Evolutionary conservation across 768 basidiomycete species (phyloP).

Genomic region (Nevesoporus exiguus): DNA sequence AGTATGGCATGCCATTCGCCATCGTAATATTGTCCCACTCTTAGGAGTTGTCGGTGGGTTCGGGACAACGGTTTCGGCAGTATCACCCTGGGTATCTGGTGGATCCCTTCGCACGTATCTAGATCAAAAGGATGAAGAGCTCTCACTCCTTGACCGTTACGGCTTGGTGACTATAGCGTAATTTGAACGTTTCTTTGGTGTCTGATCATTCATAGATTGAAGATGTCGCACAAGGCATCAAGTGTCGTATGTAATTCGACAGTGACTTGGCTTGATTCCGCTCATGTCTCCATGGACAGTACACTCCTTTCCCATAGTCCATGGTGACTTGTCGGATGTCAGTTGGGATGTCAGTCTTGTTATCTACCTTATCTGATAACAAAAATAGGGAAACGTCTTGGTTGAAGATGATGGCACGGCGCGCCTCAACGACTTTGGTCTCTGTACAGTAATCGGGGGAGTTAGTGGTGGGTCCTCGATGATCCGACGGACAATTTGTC

Average conservation of each 20-base stretch:
- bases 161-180: neutral
- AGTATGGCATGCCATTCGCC: constrained; percentile 1
- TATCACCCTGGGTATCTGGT: neutral
- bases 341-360: neutral
- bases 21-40: constrained; percentile 2
- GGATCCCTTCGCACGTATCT: neutral
- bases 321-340: neutral
- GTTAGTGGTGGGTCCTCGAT: constrained; percentile 2
- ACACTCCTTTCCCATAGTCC: constrained; percentile 1
- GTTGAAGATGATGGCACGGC: neutral
- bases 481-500: neutral
- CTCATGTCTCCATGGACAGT: neutral
- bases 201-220: neutral
- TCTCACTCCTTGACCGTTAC: neutral
- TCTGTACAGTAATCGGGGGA: neutral
- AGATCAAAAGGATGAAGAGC: neutral
- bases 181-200: too few relatives aligned
- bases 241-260: neutral
- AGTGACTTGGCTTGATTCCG: neutral
- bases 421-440: constrained; percentile 1
- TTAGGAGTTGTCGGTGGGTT: neutral
- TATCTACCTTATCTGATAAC: neutral
- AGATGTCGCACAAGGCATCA: neutral
- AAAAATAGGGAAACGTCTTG: neutral
- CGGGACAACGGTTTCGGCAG: neutral